Conservation (phyloP, 805 yeast genomes). For the Pichia sporocuriosa region DNA sequence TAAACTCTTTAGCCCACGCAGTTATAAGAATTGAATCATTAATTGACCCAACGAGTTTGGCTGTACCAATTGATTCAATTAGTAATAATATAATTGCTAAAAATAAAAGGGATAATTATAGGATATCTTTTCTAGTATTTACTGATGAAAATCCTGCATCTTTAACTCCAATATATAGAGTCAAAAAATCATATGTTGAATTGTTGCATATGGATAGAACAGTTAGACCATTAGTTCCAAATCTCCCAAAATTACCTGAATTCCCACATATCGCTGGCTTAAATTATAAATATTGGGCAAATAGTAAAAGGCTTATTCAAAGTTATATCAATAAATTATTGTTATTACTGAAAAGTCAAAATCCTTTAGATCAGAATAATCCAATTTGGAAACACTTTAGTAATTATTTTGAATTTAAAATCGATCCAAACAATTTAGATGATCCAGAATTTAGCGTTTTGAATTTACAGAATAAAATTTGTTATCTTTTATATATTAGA, state of each 20-base stretch:
- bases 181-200: conserved; percentile 56
- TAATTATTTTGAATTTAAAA: conserved; percentile 23
- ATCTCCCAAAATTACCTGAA: conserved; percentile 25
- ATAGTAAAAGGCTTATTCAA: conserved; percentile 26
- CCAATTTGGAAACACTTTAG: conserved; percentile 22
- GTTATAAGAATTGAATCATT: conserved; percentile 27
- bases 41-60: conserved; percentile 21
- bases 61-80: conserved; percentile 21
- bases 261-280: conserved; percentile 22
- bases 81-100: background rate
- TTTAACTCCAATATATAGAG: conserved; percentile 54
- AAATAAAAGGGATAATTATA: conserved; percentile 46
- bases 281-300: conserved; percentile 30
- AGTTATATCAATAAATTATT: conserved; percentile 26
- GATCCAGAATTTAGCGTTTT: conserved; percentile 9
- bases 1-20: conserved; percentile 25
- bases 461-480: conserved; percentile 15
- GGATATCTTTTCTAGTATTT: conserved; percentile 52
- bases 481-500: conserved; percentile 16
- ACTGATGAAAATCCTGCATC: conserved; percentile 54
- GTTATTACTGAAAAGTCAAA: conserved; percentile 8
- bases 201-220: conserved; percentile 55
- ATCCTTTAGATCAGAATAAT: conserved; percentile 14
- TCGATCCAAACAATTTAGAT: conserved; percentile 6
- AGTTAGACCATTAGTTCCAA: conserved; percentile 38